phyloP scores from a whole-genome alignment of 1,284 basidiomycete genomes.

The Fistulinella staudtii region DNA sequence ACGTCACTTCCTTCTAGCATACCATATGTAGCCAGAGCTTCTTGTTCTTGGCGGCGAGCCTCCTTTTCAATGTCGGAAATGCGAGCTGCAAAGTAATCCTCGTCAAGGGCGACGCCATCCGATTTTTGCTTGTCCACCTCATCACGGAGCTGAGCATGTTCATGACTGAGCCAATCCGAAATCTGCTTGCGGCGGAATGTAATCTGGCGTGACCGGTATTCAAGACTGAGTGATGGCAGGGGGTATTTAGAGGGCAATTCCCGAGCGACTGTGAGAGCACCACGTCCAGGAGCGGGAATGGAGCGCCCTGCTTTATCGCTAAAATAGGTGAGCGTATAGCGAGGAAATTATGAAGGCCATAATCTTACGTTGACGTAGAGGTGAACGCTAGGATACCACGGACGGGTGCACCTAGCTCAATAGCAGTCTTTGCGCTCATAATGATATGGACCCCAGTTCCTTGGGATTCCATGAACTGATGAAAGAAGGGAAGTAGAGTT shows the following conservation, averaged over 20 bases:
- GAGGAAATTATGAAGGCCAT: constrained; percentile 5
- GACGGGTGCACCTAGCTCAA: constrained; percentile 92
- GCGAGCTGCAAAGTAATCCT: constrained; percentile 69
- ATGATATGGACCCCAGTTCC: constrained; percentile 95
- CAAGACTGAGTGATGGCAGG: constrained; percentile 73
- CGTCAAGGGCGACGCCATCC: constrained; percentile 52
- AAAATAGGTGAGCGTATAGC: constrained; percentile 8
- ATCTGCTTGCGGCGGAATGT: constrained; percentile 92
- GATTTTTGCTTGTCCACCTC: constrained; percentile 66
- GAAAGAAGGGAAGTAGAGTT: too few species aligned
- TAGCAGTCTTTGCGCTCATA: constrained; percentile 94
- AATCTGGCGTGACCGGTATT: constrained; percentile 88
- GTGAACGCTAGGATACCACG: constrained; percentile 94
- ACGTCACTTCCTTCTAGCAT: constrained; percentile 92
- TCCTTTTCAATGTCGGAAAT: constrained; percentile 85
- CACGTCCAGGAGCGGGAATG: constrained; percentile 89
- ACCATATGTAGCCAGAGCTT: constrained; percentile 84
- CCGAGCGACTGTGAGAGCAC: constrained; percentile 82
- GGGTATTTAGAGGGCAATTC: constrained; percentile 76
- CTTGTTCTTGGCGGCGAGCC: constrained; percentile 86
- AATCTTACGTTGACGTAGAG: constrained; percentile 86
- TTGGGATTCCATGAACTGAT: constrained; percentile 94
- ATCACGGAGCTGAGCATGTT: constrained; percentile 77
- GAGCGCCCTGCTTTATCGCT: constrained; percentile 95
- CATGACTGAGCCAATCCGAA: constrained; percentile 88